Evolutionary conservation across 306 rosid genomes (phyloP).

Genomic region (Vicia sativa): DNA sequence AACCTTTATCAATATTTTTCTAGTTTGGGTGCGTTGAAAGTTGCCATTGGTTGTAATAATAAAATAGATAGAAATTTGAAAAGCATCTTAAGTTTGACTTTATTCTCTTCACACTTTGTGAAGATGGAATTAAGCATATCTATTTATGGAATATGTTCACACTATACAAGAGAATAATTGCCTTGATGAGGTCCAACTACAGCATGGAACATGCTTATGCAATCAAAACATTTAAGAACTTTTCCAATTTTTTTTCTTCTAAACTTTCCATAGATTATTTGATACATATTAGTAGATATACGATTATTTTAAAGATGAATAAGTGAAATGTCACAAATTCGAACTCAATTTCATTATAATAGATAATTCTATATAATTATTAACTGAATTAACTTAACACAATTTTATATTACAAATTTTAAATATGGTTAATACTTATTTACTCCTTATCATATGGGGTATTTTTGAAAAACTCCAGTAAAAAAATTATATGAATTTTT

Average conservation of each 20-base stretch:
- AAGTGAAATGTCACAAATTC: no score
- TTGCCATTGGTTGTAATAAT: not conserved
- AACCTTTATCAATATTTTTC: not conserved
- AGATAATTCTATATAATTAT: no score
- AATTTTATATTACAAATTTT: no score
- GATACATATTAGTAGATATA: no score
- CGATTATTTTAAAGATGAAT: no score
- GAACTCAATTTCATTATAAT: no score
- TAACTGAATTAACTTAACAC: no score
- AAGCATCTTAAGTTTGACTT: conserved; percentile 29
- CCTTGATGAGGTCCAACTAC: not conserved
- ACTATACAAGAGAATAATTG: conserved; percentile 8
- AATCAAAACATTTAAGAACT: not conserved
- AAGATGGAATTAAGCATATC: conserved; percentile 37
- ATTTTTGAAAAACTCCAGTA: no score
- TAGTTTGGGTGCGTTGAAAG: not conserved
- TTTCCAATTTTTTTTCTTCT: not conserved
- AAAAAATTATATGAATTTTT: no score
- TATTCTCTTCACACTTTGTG: conserved; percentile 38
- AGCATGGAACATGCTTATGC: conserved; percentile 43
- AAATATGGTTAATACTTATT: no score
- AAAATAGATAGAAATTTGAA: conserved; percentile 22
- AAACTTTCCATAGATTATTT: not conserved
- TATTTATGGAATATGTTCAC: conserved; percentile 38
- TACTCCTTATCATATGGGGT: no score